Base-by-base conservation (phyloP, 2,329 filamentous ascomycete species). In the Calycina herbarum region DNA sequence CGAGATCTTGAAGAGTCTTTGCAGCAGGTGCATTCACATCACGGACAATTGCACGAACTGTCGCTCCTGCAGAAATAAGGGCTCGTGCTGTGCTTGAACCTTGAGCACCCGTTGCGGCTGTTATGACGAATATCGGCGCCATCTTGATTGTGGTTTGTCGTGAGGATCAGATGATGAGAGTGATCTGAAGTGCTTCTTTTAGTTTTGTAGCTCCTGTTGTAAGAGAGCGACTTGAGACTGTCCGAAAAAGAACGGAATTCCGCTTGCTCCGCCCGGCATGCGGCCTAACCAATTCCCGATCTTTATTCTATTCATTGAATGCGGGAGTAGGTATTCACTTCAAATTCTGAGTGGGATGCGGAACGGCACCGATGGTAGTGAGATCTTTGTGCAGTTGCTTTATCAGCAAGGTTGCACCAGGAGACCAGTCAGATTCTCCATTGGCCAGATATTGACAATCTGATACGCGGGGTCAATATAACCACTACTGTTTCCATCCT, bases 1-100 rank as follows among this genome's bases (percentile, higher is more conserved):
- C 68, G 0, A 72, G 68, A 7, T 67, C 2, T 73, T 61, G 15
- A 79, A 67, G 62, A 71, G 42, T 0, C 65, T 6, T 0, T 75
- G 74, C 59, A 29, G 76, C 77, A n/a, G 74, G 59, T 5, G 71
- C 73, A 57, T 42, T 62, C 17, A 38, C 10, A 54, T 79, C 68
- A 57, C 77, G 77, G 0, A 79, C 77, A 3, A 79, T 63, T 0
- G 76, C 78, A 40, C 79, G 77, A 60, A 79, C 65, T 6, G 20
- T 45, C 51, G 70, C 73, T 11, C 77, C 77, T 0, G 76, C 71
- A 24, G 67, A 64, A 5, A 79, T 76, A 0, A 79, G 74, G 24
- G 78, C 72, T 1, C 33, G 72, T 66, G 78, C 76, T 40, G 70
- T 31, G 20, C 33, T 40, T 29, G 35, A n/a, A 27, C 61, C 51